Conservation (phyloP, 148 eudicot species). For the Heliamphora exappendiculata region DNA sequence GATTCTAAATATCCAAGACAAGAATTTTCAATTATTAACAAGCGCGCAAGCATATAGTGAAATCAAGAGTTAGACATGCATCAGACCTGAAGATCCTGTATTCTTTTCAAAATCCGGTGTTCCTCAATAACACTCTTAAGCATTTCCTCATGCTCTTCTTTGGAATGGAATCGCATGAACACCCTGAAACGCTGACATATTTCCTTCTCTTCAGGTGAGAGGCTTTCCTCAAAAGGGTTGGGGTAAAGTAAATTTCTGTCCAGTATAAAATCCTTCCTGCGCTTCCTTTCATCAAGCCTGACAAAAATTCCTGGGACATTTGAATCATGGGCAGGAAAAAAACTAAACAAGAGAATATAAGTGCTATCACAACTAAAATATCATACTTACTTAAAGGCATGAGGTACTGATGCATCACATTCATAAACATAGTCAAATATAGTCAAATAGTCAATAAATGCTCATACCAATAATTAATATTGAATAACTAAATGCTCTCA, state of each 20-base stretch:
- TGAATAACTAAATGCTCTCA: background rate
- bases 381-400: background rate
- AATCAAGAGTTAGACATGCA: background rate
- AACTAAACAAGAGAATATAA: background rate
- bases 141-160: slow-evolving; percentile 79
- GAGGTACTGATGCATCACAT: background rate
- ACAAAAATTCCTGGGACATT: slow-evolving; percentile 1
- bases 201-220: slow-evolving; percentile 78
- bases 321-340: slow-evolving; percentile 1
- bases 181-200: slow-evolving; percentile 63
- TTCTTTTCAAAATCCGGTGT: slow-evolving; percentile 63
- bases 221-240: slow-evolving; percentile 63
- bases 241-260: slow-evolving; percentile 79
- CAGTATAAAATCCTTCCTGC: slow-evolving; percentile 77
- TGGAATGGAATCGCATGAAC: slow-evolving; percentile 87
- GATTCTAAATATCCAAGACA: background rate
- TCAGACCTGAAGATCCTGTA: slow-evolving; percentile 74
- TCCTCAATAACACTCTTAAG: slow-evolving; percentile 64
- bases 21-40: background rate
- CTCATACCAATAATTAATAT: background rate
- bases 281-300: slow-evolving; percentile 97
- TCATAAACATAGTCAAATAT: background rate
- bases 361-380: background rate
- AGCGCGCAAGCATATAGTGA: background rate
- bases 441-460: background rate